These are phyloP conservation scores for Pistacia integerrima DNA, from an alignment of 345 rosid genomes.

Conservation along the genomic window DNA sequence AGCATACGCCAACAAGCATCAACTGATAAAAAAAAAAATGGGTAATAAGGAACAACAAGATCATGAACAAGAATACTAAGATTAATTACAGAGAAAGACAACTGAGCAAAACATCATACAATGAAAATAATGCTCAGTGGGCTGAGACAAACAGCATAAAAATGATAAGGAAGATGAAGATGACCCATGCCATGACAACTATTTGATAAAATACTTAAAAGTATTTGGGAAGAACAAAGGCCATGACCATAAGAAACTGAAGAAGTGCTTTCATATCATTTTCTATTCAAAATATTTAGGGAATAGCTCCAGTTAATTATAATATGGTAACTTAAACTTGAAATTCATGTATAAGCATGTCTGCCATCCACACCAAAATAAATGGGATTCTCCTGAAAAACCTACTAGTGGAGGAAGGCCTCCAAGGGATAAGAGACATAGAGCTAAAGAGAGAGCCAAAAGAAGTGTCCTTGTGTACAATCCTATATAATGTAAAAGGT, in stretches of 20 bases:
- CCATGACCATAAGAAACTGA: conserved; percentile 7
- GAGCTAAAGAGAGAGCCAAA: no score
- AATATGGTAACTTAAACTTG: no score
- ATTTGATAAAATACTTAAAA: neutral
- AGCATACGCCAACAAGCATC: conserved; percentile 95
- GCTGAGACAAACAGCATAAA: neutral
- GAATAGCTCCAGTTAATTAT: no score
- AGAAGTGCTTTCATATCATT: no score
- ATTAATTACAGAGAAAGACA: conserved; percentile 15
- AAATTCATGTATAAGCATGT: no score
- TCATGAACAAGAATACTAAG: conserved; percentile 7
- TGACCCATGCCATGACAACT: neutral
- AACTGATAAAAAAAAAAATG: conserved; percentile 50
- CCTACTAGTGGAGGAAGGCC: no score
- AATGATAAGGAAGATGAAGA: neutral
- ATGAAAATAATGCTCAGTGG: neutral
- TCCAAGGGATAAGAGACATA: no score
- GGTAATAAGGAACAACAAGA: conserved; percentile 22
- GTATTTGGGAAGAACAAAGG: neutral
- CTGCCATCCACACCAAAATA: no score
- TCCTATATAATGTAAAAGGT: no score
- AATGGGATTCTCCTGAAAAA: no score
- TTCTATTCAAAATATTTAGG: no score
- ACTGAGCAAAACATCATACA: neutral
- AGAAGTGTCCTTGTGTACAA: no score